Evolutionary conservation across 345 rosid species (phyloP).

Genomic region (Lepidium aucheri): DNA sequence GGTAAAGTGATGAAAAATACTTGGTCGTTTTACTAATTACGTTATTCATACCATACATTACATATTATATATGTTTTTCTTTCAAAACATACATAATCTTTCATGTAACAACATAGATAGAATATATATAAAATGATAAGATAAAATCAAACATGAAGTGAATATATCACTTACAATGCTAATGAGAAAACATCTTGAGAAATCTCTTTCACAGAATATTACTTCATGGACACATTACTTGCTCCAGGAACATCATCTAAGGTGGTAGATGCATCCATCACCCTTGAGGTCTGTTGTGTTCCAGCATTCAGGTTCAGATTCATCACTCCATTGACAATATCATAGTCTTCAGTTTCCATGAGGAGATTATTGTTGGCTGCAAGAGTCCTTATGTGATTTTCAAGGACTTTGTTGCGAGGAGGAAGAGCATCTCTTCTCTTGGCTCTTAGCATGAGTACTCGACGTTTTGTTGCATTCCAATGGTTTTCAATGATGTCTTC

Average conservation of each 20-base stretch:
- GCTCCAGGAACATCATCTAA: neutral
- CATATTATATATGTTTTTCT: neutral
- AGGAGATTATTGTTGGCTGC: neutral
- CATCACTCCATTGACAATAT: neutral
- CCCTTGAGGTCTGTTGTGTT: neutral
- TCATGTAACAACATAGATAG: neutral
- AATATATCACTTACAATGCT: neutral
- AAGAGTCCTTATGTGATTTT: neutral
- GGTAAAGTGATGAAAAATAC: too few relatives aligned
- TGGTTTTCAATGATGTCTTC: neutral
- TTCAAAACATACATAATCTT: neutral
- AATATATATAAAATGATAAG: neutral
- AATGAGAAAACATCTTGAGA: neutral
- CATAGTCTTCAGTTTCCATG: neutral
- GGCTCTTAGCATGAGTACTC: neutral
- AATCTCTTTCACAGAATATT: neutral
- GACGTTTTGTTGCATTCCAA: neutral
- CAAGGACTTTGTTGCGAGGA: neutral
- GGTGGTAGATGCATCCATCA: neutral
- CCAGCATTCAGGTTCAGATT: neutral
- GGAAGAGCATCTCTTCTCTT: neutral
- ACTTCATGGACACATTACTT: neutral
- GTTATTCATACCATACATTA: neutral
- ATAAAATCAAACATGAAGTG: neutral
- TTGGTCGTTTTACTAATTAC: too few relatives aligned